phyloP scores from a whole-genome alignment of 2,329 filamentous ascomycete genomes.

The Fusarium sp. region DNA sequence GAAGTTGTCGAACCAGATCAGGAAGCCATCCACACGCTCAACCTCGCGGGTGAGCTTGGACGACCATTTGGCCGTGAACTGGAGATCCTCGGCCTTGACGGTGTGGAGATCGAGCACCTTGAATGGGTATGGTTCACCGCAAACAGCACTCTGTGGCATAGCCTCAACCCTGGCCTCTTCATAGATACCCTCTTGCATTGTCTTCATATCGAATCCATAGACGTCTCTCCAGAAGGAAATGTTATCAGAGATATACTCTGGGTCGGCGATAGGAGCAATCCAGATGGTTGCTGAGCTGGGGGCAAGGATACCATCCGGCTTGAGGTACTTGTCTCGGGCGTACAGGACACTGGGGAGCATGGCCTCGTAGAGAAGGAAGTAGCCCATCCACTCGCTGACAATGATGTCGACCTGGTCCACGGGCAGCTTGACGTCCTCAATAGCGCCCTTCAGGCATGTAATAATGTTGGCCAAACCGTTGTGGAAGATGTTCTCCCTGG shows the following conservation, averaged over 20 bases:
- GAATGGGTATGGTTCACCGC: conserved; percentile 70
- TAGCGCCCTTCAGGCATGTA: conserved; percentile 81
- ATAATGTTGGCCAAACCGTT: conserved; percentile 79
- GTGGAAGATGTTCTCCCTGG: conserved; percentile 81
- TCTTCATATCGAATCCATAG: conserved; percentile 93
- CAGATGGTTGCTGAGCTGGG: conserved; percentile 85
- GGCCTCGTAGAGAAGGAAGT: conserved; percentile 89
- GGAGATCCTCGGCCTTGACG: conserved; percentile 73
- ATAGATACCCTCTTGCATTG: conserved; percentile 84
- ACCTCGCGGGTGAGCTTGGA: conserved; percentile 67
- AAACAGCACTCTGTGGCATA: conserved; percentile 67
- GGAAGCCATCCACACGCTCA: conserved; percentile 80
- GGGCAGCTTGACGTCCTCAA: conserved; percentile 84
- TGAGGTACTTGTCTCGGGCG: conserved; percentile 86
- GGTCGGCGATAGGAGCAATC: conserved; percentile 79
- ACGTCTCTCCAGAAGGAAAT: conserved; percentile 89
- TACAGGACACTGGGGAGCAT: conserved; percentile 94
- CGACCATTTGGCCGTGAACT: conserved; percentile 74
- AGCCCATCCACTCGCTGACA: conserved; percentile 98
- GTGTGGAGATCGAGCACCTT: conserved; percentile 78
- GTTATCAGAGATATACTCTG: conserved; percentile 78
- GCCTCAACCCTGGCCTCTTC: conserved; percentile 82
- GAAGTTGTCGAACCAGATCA: conserved; percentile 94
- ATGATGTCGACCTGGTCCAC: conserved; percentile 89
- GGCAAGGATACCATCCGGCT: conserved; percentile 79